phyloP scores from a whole-genome alignment of 1,139 yeast species.

The Saccharomyces hybrid region DNA sequence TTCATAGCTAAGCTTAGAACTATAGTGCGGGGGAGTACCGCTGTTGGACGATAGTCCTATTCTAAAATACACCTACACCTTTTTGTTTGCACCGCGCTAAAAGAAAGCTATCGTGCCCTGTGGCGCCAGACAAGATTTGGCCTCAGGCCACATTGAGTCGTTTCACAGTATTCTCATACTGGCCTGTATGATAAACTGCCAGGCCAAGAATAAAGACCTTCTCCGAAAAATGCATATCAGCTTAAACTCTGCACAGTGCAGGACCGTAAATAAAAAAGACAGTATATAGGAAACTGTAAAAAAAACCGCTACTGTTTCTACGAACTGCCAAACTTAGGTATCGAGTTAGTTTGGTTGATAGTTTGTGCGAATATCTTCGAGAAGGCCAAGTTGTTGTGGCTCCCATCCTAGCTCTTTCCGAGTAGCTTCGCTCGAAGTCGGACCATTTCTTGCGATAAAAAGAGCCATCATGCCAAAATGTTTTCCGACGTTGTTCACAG shows the following conservation, averaged over 20 bases:
- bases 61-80: neutral
- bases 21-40: neutral
- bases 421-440: slow-evolving; percentile 14
- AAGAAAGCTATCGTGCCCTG: neutral
- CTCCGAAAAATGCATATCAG: neutral
- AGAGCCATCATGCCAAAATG: slow-evolving; percentile 10
- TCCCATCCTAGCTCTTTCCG: slow-evolving; percentile 21
- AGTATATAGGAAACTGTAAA: neutral
- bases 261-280: neutral
- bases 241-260: neutral
- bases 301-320: neutral
- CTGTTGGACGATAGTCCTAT: neutral
- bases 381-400: slow-evolving; percentile 16
- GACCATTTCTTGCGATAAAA: slow-evolving; percentile 9
- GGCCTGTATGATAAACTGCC: neutral
- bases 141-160: neutral
- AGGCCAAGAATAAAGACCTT: neutral
- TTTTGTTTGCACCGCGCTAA: neutral
- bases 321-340: neutral
- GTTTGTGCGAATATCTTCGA: slow-evolving; percentile 17
- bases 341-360: neutral
- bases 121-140: neutral
- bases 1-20: neutral
- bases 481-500: slow-evolving; percentile 11
- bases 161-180: neutral